Evolutionary conservation across 2,329 filamentous ascomycete species (phyloP), one percentile per base, ranked within the genome.

Genomic region (Talaromyces sp.): DNA sequence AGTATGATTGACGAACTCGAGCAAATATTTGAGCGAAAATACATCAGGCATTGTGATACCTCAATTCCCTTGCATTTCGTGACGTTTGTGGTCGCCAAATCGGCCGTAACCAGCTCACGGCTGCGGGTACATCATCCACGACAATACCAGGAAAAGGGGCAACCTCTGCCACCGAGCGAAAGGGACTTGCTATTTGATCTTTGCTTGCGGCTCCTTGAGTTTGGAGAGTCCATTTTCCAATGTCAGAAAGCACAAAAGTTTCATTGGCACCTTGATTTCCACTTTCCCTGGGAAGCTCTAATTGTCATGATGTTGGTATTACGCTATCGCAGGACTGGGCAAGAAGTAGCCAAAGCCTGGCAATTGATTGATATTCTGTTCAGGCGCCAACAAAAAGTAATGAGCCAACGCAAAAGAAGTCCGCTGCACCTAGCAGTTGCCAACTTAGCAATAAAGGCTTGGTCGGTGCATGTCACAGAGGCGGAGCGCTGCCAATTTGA

Each of bases 221-320:
- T 67, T 55, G 65, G 64, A 18, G 63, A 70, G 21, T 61, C 66
- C 46, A 63, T 68, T 9, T 69, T 71, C 54, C 74, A 72, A 1
- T 79, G 76, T 33, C 70, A 72, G 31, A 71, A 71, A 23, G 70
- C 79, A 59, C 72, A 75, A 39, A 71, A 73, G n/a, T 82, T 77
- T 63, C 67, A 72, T 28, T 82, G 80, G 80, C 78, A 82, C 66
- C 72, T 78, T 58, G 74, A 80, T 28, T 71, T 75, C 31, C 76
- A 81, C 42, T 84, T 83, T 68, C 77, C 79, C 21, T 84, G 81
- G 81, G 81, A 83, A 60, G 76, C 81, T 9, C 76, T 82, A 50
- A 78, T 83, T n/a, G 80, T 81, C 67, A 73, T 84, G 52, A 69
- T 84, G 37, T 76, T 72, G 61, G 77, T 79, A 35, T 69, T 81